These are phyloP conservation scores for Coemansia umbellata DNA, from an alignment of 192 early-diverging fungal genomes.

Conservation along the genomic window DNA sequence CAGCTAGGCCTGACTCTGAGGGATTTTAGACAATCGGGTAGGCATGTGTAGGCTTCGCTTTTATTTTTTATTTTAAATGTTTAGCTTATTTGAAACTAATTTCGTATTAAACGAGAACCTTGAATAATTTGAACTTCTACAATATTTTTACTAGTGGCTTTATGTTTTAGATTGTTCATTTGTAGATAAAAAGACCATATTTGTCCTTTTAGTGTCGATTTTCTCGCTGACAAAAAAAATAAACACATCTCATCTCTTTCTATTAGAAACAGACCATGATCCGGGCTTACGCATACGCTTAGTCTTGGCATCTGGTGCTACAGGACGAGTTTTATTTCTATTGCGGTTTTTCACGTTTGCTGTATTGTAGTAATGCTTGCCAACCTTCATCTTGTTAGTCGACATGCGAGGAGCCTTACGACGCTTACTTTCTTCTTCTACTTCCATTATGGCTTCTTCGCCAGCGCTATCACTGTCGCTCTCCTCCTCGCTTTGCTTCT, in stretches of 20 bases:
- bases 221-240: too few relatives aligned
- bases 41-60: too few relatives aligned
- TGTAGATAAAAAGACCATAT: too few relatives aligned
- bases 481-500: constrained; percentile 24
- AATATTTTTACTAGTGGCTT: too few relatives aligned
- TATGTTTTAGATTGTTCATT: too few relatives aligned
- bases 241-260: constrained; percentile 11
- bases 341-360: constrained; percentile 97
- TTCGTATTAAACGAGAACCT: too few relatives aligned
- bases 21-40: too few relatives aligned
- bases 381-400: constrained; percentile 90
- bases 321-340: constrained; percentile 73
- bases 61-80: neutral
- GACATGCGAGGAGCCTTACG: constrained; percentile 76
- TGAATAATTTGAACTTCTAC: too few relatives aligned
- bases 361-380: constrained; percentile 83
- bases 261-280: constrained; percentile 39
- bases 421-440: constrained; percentile 28
- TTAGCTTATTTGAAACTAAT: too few relatives aligned
- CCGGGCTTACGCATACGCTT: constrained; percentile 52
- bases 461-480: too few relatives aligned
- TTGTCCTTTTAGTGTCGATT: too few relatives aligned
- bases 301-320: constrained; percentile 54
- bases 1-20: constrained; percentile 12
- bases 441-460: constrained; percentile 7